Evolutionary conservation across 164 flowering plant species (phyloP).

Genomic region (Chimonanthus salicifolius): DNA sequence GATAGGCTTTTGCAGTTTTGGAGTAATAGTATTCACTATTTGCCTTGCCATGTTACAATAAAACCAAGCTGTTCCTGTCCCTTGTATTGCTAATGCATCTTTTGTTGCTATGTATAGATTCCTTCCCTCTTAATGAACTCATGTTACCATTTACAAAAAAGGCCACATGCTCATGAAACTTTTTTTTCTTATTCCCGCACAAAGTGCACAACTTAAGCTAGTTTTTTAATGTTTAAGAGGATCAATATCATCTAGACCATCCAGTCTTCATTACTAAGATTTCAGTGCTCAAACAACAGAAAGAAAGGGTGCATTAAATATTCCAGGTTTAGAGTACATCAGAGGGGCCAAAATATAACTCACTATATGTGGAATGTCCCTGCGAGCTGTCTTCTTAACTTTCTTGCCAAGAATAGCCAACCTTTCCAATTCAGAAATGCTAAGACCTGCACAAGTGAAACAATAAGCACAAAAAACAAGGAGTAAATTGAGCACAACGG

Average conservation of each 20-base stretch:
- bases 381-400: constrained; percentile 83
- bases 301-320: not conserved
- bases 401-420: constrained; percentile 65
- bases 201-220: not conserved
- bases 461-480: not conserved
- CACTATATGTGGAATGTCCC: constrained; percentile 92
- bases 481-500: not conserved
- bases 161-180: not conserved
- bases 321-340: not conserved
- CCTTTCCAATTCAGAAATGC: constrained; percentile 54
- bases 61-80: no score
- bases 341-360: constrained; percentile 23
- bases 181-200: no score
- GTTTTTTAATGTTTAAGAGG: no score
- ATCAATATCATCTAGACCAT: not conserved
- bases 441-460: constrained; percentile 47
- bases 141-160: no score
- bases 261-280: not conserved
- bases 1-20: no score
- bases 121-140: no score
- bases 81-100: no score
- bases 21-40: no score
- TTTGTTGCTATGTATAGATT: no score
- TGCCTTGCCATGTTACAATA: no score
- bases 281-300: not conserved